Conservation (phyloP, 106 monocot species). For the Gastrodia elata region DNA sequence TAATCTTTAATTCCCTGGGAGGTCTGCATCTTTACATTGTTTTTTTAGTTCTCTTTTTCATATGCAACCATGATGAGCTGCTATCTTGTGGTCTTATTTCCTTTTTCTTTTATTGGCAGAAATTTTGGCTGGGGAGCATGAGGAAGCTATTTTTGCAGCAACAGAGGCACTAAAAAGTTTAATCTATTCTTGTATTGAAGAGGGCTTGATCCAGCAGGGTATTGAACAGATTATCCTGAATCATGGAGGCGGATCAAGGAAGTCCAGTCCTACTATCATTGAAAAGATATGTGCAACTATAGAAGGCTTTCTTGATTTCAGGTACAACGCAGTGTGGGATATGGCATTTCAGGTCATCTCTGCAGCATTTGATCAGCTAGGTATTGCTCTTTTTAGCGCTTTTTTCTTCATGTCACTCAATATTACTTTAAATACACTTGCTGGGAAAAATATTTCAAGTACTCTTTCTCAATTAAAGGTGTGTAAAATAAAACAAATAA, state of each 20-base stretch:
- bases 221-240: slow-evolving; percentile 44
- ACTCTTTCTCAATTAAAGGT: not conserved
- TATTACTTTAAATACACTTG: not conserved
- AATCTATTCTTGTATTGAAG: slow-evolving; percentile 61
- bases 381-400: slow-evolving; percentile 16
- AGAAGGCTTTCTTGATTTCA: slow-evolving; percentile 71
- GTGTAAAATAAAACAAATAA: not conserved
- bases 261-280: slow-evolving; percentile 62
- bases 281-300: slow-evolving; percentile 83
- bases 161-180: slow-evolving; percentile 63
- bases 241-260: slow-evolving; percentile 27
- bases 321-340: slow-evolving; percentile 69
- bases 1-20: slow-evolving; percentile 65
- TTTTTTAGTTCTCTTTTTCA: not conserved
- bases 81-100: slow-evolving; percentile 1
- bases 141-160: slow-evolving; percentile 79
- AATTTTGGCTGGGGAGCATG: slow-evolving; percentile 71
- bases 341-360: slow-evolving; percentile 83
- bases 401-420: slow-evolving; percentile 2
- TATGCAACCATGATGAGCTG: not conserved
- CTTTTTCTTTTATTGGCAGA: slow-evolving; percentile 31
- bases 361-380: slow-evolving; percentile 63
- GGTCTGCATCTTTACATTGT: slow-evolving; percentile 26
- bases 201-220: slow-evolving; percentile 56
- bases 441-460: not conserved